These are phyloP conservation scores for Alternaria triticina DNA, from an alignment of 2,329 filamentous ascomycete genomes.

Conservation along the genomic window DNA sequence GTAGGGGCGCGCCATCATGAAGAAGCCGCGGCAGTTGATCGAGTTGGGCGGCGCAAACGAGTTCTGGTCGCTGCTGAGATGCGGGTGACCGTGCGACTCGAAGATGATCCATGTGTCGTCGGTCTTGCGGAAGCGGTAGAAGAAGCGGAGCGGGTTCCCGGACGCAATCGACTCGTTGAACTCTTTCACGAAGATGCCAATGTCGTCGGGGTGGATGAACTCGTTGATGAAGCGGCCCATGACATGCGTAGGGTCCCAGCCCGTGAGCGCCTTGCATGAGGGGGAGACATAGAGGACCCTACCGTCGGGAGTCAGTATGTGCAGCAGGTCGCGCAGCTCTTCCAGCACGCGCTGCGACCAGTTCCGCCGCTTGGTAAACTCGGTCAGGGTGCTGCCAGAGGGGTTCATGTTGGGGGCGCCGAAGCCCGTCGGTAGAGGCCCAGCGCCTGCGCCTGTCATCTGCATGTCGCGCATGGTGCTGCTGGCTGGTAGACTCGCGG, in stretches of 20 bases:
- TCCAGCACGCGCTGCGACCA: constrained; percentile 91
- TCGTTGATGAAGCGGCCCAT: constrained; percentile 79
- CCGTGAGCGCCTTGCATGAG: constrained; percentile 75
- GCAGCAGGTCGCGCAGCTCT: constrained; percentile 85
- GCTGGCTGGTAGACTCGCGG: constrained; percentile 31
- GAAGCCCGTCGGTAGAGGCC: constrained; percentile 63
- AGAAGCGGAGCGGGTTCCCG: constrained; percentile 79
- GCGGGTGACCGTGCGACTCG: constrained; percentile 90
- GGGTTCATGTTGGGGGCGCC: constrained; percentile 53
- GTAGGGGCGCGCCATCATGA: constrained; percentile 91
- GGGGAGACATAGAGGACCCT: constrained; percentile 86
- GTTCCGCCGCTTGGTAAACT: constrained; percentile 71
- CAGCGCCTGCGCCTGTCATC: constrained; percentile 58
- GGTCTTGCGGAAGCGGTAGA: constrained; percentile 80
- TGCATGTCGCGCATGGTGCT: constrained; percentile 35
- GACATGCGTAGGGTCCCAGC: constrained; percentile 74
- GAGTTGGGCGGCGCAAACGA: constrained; percentile 66
- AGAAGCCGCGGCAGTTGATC: constrained; percentile 81
- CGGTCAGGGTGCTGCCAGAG: constrained; percentile 64
- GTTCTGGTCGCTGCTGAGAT: constrained; percentile 75
- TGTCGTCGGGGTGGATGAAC: constrained; percentile 85
- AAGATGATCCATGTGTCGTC: constrained; percentile 80
- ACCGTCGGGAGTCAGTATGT: constrained; percentile 85
- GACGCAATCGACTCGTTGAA: constrained; percentile 88
- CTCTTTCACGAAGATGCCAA: constrained; percentile 80